phyloP scores from a whole-genome alignment of 768 basidiomycete species.

The Suillus subaureus region DNA sequence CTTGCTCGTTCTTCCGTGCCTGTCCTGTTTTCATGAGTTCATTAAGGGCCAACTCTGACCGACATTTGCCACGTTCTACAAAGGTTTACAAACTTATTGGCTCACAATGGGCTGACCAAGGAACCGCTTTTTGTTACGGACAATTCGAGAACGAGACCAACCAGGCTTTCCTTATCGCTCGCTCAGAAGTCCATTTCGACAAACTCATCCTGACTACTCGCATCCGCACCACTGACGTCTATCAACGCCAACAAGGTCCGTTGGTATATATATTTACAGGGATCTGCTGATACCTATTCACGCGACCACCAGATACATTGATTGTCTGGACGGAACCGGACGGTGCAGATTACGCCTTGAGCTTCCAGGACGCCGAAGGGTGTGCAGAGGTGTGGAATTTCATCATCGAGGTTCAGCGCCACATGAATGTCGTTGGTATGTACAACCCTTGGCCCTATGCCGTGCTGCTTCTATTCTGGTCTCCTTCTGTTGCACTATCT shows the following conservation, averaged over 20 bases:
- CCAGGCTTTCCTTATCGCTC: constrained; percentile 83
- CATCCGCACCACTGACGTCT: constrained; percentile 81
- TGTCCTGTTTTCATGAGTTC: constrained; percentile 32
- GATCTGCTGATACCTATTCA: constrained; percentile 15
- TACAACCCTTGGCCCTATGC: constrained; percentile 27
- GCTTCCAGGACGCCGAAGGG: constrained; percentile 95
- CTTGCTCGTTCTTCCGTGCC: constrained; percentile 23
- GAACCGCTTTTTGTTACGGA: constrained; percentile 95
- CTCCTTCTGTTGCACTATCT: constrained; percentile 21
- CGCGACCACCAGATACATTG: constrained; percentile 72
- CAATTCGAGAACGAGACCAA: constrained; percentile 77
- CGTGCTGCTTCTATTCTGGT: constrained; percentile 6
- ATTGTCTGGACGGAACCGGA: constrained; percentile 99
- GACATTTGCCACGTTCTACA: constrained; percentile 26
- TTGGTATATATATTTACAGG: constrained; percentile 16
- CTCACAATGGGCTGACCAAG: constrained; percentile 92
- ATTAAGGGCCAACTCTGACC: constrained; percentile 34
- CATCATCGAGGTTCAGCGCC: constrained; percentile 88
- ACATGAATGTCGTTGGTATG: constrained; percentile 69
- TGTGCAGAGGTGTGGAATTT: constrained; percentile 98
- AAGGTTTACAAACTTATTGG: constrained; percentile 96
- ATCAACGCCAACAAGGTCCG: constrained; percentile 85
- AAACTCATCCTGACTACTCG: constrained; percentile 78
- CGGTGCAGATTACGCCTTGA: constrained; percentile 92
- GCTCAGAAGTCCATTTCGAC: constrained; percentile 71